Evolutionary conservation across 225 moss, liverwort and hornwort species (phyloP), one percentile per base, ranked within the genome.

Genomic region (Anthoceros angustus): DNA sequence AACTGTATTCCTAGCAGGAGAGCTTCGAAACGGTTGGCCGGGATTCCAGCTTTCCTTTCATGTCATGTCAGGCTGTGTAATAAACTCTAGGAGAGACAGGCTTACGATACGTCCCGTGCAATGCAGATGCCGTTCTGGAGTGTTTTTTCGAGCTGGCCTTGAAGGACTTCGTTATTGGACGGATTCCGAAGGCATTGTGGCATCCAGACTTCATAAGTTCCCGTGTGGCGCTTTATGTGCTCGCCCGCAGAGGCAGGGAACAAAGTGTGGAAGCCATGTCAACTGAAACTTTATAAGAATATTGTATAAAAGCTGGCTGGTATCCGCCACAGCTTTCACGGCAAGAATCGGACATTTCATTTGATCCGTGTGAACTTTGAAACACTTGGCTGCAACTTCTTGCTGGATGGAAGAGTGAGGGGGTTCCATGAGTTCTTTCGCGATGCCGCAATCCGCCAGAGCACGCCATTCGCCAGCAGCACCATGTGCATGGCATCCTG

Each of bases 71-170:
- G n/a, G 66, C 66, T 40, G 15, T 41, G 12, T 7, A 5, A 15
- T 66, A 18, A 23, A 9, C 63, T 9, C 0, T 42, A 5, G 24
- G 3, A 42, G 15, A 16, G 25, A 18, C 6, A 66, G 39, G 40
- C 40, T 66, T 16, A 4, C 12, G 41, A 10, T 66, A 8, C 12
- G 39, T 48, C 12, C 71, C 63, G 46, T 62, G 70, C 12, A 20
- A 14, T 25, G 62, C 84, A 85, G 94, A 95, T 77, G 83, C 86
- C 40, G 94, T 95, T 45, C 74, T 95, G 24, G 91, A 91, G 73
- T 79, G 82, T 68, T 95, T 95, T 67, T 81, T 91, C 72, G 83
- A 78, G 66, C 74, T 74, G 25, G 91, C 94, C 15, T 48, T 95
- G 73, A 76, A 73, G 45, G 77, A 91, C 66, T 95, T 91, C 68